phyloP scores from a whole-genome alignment of 352 stramenopile genomes.

The Phytophthora europaea region DNA sequence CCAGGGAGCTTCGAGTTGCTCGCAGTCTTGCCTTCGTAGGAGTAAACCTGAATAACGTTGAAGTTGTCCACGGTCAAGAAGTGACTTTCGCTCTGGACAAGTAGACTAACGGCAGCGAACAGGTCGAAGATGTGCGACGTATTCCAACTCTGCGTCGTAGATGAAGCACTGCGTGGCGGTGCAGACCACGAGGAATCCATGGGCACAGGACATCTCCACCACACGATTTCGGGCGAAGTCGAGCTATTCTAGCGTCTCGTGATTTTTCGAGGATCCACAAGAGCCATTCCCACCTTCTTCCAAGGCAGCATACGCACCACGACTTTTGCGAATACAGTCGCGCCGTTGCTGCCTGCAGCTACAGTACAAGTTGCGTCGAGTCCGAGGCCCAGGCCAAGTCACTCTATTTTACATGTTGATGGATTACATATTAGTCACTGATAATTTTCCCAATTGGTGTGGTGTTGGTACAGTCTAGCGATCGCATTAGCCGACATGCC shows the following conservation, averaged over 20 bases:
- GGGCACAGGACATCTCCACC: conserved; percentile 93
- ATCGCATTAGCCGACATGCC: conserved; percentile 61
- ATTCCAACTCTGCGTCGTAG: conserved; percentile 94
- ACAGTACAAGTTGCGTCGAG: not conserved
- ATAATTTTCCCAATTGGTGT: conserved; percentile 45
- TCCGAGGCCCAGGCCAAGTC: not conserved
- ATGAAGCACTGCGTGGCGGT: conserved; percentile 95
- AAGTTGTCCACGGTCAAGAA: conserved; percentile 94
- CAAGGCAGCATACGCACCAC: conserved; percentile 87
- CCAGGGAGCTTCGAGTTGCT: conserved; percentile 89
- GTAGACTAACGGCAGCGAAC: conserved; percentile 83
- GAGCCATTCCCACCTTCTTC: conserved; percentile 91
- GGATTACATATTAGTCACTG: conserved; percentile 13
- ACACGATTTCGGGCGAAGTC: conserved; percentile 93
- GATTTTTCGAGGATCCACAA: conserved; percentile 90
- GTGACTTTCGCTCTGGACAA: conserved; percentile 89
- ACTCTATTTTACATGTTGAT: not conserved
- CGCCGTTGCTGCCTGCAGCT: not conserved
- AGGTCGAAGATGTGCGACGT: conserved; percentile 95
- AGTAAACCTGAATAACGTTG: conserved; percentile 92
- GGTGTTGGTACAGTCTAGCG: conserved; percentile 51
- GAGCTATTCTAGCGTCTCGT: conserved; percentile 93
- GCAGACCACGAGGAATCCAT: conserved; percentile 93
- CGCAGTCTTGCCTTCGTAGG: conserved; percentile 93
- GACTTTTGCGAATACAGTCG: conserved; percentile 92